Evolutionary conservation across 768 basidiomycete species (phyloP), one percentile per base, ranked within the genome.

Genomic region (Amanita rubescens): DNA sequence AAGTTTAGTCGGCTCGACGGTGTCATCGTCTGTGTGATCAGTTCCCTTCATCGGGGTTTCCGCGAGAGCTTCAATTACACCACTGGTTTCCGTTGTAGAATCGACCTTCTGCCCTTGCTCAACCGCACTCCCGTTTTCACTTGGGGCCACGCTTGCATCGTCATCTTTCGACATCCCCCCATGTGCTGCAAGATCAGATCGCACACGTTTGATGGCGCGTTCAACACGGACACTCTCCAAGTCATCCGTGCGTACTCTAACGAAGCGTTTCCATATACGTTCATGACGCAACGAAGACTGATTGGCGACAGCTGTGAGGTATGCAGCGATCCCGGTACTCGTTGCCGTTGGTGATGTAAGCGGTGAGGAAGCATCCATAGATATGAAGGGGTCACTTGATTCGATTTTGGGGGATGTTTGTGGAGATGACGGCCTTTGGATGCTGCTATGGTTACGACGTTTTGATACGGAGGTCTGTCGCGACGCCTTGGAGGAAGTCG

Each of bases 141-240:
- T 44, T 15, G 27, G 41, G n/a, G 17, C 32, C 17, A 11, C 27
- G 12, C 41, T 34, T 22, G 12, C 5, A 44, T 39, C 51, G 20
- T 53, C 43, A 10, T 53, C 52, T 12, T 53, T 53, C 11, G 44
- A 32, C 54, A 55, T 41, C 41, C 79, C 70, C 51, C 75, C 67
- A 62, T 93, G 90, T 10, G 83, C 83, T 9, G 87, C 89, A 19
- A 91, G 72, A 70, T 94, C 92, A 42, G 87, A 90, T 51, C 90
- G 75, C 17, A 90, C 88, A 25, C 89, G 82, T 71, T 92, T 91
- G 69, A 94, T 87, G 3, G 91, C 87, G 58, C 90, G 77, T 71
- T 94, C 90, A 37, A 88, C 83, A 41, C 91, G 82, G 5, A 85
- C 84, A 60, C 90, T 92, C 71, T 94, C 85, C 48, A 94, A 69